Percentiles rank a stretch among this genome's conserved stretches.
phyloP scores from a whole-genome alignment of 2,329 filamentous ascomycete genomes.

The Pezicula rhizophila region DNA sequence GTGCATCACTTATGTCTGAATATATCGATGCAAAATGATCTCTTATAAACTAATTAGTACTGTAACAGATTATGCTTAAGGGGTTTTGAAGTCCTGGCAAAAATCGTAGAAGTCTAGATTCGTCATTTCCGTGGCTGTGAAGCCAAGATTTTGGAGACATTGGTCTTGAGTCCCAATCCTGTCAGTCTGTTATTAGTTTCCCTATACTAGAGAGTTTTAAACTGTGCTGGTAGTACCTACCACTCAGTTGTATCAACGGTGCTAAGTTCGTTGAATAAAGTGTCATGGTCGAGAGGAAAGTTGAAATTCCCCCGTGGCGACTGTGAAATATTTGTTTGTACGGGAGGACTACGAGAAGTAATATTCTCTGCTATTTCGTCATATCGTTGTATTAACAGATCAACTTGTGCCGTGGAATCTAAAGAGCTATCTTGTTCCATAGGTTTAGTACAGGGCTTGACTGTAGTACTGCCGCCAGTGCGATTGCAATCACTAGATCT shows the following conservation, averaged over 20 bases:
- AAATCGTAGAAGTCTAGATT: constrained; percentile 12
- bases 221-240: neutral
- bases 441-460: too few species aligned
- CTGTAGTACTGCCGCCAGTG: too few species aligned
- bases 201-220: neutral
- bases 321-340: neutral
- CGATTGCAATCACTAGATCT: too few species aligned
- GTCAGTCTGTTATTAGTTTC: neutral
- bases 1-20: too few species aligned
- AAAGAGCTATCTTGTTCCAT: too few species aligned
- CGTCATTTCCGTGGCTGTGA: neutral
- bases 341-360: neutral
- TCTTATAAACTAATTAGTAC: too few species aligned
- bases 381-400: too few species aligned
- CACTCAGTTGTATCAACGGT: neutral
- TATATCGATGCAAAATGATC: too few species aligned
- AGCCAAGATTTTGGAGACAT: neutral
- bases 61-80: neutral
- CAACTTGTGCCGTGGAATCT: too few species aligned
- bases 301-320: neutral
- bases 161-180: neutral
- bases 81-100: neutral
- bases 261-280: neutral
- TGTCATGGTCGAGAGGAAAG: neutral
- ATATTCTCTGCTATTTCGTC: too few species aligned